Evolutionary conservation across 495 filamentous ascomycete genomes (phyloP), one percentile per base, ranked within the genome.

Genomic region (Pseudevernia furfuracea): DNA sequence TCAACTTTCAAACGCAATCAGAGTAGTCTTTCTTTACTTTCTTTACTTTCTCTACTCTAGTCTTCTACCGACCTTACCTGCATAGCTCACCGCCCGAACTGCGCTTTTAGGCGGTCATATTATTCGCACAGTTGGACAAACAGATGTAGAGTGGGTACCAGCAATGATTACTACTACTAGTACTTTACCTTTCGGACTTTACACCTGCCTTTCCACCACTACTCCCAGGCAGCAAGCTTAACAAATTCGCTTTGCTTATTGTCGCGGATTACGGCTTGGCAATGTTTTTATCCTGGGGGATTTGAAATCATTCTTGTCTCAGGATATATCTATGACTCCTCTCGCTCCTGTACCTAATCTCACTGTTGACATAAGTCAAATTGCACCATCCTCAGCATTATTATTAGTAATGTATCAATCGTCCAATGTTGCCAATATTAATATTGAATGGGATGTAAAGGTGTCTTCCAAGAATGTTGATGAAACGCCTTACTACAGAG

Each of bases 321-420:
- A 28, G 41, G 21, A 21, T 36, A 62, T 56, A 55, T 55, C 44
- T 41, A 62, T 62, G 60, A 62, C 60, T 62, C n/a, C n/a, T n/a
- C n/a, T n/a, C n/a, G 21, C 41, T 44, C 41, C 41, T 44, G 41
- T 44, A 4, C 8, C 28, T 14, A 28, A 15, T 52, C 25, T 28
- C 5, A 15, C 12, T 15, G 4, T 23, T 10, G 30, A 52, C 30
- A 12, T 11, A 30, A 12, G 7, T 11, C 46, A 25, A 12, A 52
- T 52, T 52, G 25, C 48, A 52, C 25, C 25, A 52, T 52, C 48
- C 23, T 25, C n/a, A n/a, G n/a, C n/a, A n/a, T n/a, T n/a, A n/a
- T n/a, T n/a, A n/a, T n/a, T n/a, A n/a, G n/a, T 6, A 0, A 10
- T 49, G n/a, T 49, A 1, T 49, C 9, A 11, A n/a, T 25, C 8